A percentile compares a stretch with the other conserved stretches of the same genome.
Conservation (phyloP, 1,284 basidiomycete genomes). For the Waitea zeae region DNA sequence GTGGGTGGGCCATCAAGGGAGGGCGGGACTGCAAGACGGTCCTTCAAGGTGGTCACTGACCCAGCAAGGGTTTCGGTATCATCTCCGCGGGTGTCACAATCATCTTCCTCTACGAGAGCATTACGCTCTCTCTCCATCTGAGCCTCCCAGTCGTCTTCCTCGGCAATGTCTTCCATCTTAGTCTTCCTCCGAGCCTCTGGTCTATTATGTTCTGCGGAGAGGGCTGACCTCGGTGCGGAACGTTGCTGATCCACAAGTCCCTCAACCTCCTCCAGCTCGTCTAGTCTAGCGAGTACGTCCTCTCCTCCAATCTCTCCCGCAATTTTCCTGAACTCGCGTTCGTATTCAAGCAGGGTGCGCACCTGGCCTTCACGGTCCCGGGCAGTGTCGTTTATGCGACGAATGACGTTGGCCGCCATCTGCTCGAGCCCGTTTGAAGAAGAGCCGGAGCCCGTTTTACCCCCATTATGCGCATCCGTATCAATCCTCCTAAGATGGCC, state of each 20-base stretch:
- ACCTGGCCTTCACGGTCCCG: slow-evolving; percentile 64
- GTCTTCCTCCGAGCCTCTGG: slow-evolving; percentile 26
- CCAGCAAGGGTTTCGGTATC: slow-evolving; percentile 14
- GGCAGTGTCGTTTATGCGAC: slow-evolving; percentile 53
- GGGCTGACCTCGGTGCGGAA: slow-evolving; percentile 11
- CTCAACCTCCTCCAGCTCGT: slow-evolving; percentile 34
- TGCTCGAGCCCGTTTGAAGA: slow-evolving; percentile 30
- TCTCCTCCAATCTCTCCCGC: slow-evolving; percentile 56
- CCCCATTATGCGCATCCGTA: too few relatives aligned
- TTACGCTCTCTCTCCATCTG: slow-evolving; percentile 36
- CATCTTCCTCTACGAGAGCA: slow-evolving; percentile 24
- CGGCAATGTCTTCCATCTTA: slow-evolving; percentile 14
- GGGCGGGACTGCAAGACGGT: slow-evolving; percentile 31
- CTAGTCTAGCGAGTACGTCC: slow-evolving; percentile 52
- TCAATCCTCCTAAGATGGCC: slow-evolving; percentile 52
- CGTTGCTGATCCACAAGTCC: slow-evolving; percentile 21
- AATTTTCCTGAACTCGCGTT: slow-evolving; percentile 63
- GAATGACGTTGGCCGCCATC: slow-evolving; percentile 59
- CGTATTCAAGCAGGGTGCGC: slow-evolving; percentile 55
- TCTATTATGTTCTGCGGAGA: slow-evolving; percentile 7
- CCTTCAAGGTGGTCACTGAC: slow-evolving; percentile 20
- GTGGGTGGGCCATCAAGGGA: slow-evolving; percentile 28
- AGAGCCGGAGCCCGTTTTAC: slow-evolving; percentile 27
- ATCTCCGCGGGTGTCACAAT: slow-evolving; percentile 27
- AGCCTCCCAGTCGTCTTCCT: slow-evolving; percentile 25